Percentiles rank a stretch among this genome's conserved stretches.
phyloP scores from a whole-genome alignment of 2,329 filamentous ascomycete species.

The Epichloe glyceriae region DNA sequence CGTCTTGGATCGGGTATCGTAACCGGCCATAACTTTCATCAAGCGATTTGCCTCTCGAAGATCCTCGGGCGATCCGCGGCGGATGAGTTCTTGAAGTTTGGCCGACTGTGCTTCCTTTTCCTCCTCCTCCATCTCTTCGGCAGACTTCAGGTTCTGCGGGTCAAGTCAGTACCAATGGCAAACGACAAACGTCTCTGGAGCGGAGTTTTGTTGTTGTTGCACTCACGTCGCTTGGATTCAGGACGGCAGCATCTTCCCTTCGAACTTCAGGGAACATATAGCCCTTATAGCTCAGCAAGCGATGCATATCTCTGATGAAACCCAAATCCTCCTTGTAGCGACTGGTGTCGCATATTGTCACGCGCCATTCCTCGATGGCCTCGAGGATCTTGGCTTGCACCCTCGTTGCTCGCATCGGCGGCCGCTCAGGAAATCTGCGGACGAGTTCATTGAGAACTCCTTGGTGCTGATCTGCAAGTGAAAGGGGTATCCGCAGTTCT shows the following conservation, averaged over 20 bases:
- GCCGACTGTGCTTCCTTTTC: constrained; percentile 89
- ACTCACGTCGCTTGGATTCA: constrained; percentile 92
- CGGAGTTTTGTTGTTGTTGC: background rate
- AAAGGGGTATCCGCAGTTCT: constrained; percentile 98
- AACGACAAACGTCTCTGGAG: background rate
- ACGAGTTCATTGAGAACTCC: constrained; percentile 98
- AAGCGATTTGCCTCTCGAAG: constrained; percentile 92
- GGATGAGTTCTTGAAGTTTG: constrained; percentile 95
- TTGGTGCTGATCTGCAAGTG: constrained; percentile 98
- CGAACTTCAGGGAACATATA: constrained; percentile 90
- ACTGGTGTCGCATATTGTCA: constrained; percentile 96
- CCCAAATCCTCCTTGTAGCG: constrained; percentile 95
- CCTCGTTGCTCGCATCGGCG: constrained; percentile 70
- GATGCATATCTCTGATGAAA: constrained; percentile 95
- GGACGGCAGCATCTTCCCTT: constrained; percentile 84
- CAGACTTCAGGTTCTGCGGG: constrained; percentile 75
- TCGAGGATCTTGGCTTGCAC: constrained; percentile 91
- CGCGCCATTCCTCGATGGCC: constrained; percentile 94
- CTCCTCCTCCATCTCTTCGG: constrained; percentile 97
- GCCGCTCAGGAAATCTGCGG: constrained; percentile 85
- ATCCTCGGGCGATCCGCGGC: constrained; percentile 81
- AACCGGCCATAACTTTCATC: constrained; percentile 99
- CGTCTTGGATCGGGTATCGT: constrained; percentile 87
- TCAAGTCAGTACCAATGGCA: constrained; percentile 15
- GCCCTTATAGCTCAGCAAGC: constrained; percentile 88